These are phyloP conservation scores for Musa beccarii DNA, from an alignment of 176 grass and related monocot species.

Conservation along the genomic window DNA sequence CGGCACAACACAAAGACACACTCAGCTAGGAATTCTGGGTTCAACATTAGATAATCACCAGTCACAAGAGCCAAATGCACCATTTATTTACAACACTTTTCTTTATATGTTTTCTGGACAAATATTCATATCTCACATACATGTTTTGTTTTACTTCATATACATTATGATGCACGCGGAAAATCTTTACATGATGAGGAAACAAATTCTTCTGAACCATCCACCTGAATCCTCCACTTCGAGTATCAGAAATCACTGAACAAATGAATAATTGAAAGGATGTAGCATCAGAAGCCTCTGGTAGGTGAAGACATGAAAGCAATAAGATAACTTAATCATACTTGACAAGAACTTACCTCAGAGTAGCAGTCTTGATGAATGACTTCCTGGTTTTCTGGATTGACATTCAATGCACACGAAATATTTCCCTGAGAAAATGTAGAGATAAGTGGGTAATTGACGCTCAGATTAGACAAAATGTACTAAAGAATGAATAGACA, in stretches of 20 bases:
- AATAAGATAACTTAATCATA: background rate
- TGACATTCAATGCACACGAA: background rate
- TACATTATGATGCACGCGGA: background rate
- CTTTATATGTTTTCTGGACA: background rate
- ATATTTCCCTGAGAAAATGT: background rate
- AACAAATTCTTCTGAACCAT: background rate
- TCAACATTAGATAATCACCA: background rate
- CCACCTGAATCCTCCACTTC: background rate
- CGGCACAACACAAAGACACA: too few species aligned
- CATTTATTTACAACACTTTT: background rate
- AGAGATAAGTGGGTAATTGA: background rate
- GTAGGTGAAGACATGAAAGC: background rate
- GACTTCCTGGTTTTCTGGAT: background rate
- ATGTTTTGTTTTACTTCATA: background rate
- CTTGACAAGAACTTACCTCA: background rate
- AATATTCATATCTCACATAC: background rate
- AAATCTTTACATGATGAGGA: too few species aligned
- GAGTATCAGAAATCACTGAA: background rate
- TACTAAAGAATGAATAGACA: background rate
- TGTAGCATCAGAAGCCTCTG: background rate
- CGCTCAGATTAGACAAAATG: too few species aligned
- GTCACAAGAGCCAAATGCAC: background rate
- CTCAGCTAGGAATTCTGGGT: too few species aligned
- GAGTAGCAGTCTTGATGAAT: conserved; percentile 3
- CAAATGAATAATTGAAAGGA: background rate